phyloP scores from a whole-genome alignment of 805 yeast species.

The Kodamaea hsintzibuensis region DNA sequence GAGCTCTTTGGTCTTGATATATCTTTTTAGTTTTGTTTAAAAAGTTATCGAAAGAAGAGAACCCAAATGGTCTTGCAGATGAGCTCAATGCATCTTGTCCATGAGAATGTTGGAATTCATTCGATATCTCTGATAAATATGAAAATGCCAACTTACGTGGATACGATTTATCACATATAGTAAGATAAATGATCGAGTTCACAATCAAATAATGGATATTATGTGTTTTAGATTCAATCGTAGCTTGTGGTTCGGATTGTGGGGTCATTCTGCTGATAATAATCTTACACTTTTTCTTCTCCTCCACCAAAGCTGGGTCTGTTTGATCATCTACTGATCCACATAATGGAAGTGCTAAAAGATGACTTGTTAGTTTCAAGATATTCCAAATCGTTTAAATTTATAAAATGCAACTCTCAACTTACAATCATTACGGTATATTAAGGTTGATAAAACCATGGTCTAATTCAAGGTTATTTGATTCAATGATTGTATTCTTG shows the following conservation, averaged over 20 bases:
- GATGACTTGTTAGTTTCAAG: no score
- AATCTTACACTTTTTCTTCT: slow-evolving; percentile 81
- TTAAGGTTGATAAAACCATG: slow-evolving; percentile 69
- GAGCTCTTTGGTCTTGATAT: slow-evolving; percentile 90
- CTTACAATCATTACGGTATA: slow-evolving; percentile 65
- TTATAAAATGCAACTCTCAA: no score
- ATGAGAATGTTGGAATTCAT: slow-evolving; percentile 79
- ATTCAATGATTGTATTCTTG: neutral
- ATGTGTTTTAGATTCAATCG: slow-evolving; percentile 73
- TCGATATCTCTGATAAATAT: slow-evolving; percentile 76
- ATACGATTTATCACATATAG: slow-evolving; percentile 74
- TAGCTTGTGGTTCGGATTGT: slow-evolving; percentile 79
- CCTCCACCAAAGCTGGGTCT: slow-evolving; percentile 61
- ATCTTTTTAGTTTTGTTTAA: slow-evolving; percentile 84
- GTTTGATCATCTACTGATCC: slow-evolving; percentile 84
- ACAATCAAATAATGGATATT: slow-evolving; percentile 72
- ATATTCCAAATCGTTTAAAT: no score
- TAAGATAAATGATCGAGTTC: slow-evolving; percentile 70
- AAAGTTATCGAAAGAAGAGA: slow-evolving; percentile 80
- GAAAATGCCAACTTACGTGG: slow-evolving; percentile 90
- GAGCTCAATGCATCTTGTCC: slow-evolving; percentile 64
- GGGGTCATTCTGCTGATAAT: slow-evolving; percentile 74
- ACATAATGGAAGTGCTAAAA: slow-evolving; percentile 84
- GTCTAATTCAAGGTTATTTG: neutral
- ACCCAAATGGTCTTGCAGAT: slow-evolving; percentile 85